Percentiles rank a stretch among this genome's conserved stretches.
Evolutionary conservation across 31 red algal genomes (phyloP).

Genomic region (Endocladia muricata): DNA sequence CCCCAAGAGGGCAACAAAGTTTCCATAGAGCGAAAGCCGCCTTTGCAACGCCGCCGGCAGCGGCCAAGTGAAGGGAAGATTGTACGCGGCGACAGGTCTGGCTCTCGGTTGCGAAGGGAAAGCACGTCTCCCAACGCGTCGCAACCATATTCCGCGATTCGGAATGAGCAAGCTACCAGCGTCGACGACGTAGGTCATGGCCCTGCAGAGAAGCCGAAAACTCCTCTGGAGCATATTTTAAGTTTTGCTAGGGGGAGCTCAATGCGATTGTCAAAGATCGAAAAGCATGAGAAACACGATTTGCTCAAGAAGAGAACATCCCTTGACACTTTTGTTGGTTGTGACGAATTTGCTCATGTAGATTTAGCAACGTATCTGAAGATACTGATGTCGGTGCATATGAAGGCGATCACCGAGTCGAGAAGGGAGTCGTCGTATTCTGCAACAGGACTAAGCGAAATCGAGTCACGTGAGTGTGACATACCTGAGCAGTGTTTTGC

Average conservation of each 20-base stretch:
- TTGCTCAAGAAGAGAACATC: constrained; percentile 2
- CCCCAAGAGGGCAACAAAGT: no score
- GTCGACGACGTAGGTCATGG: no score
- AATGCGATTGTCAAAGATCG: background rate
- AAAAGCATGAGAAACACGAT: background rate
- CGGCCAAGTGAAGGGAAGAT: no score
- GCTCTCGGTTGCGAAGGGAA: no score
- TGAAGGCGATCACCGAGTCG: background rate
- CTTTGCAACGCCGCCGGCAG: no score
- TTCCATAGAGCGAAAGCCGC: no score
- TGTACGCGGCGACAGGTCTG: no score
- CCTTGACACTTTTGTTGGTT: constrained; percentile 42
- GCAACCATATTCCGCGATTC: no score
- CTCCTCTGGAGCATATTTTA: background rate
- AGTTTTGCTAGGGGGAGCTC: background rate
- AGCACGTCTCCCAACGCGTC: no score
- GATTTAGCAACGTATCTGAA: constrained; percentile 19
- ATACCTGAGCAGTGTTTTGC: background rate
- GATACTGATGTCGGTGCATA: constrained; percentile 14
- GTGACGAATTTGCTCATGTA: constrained; percentile 22
- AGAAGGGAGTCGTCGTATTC: background rate
- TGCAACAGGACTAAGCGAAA: background rate
- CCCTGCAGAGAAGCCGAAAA: no score
- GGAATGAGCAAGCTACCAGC: no score
- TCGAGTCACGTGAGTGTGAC: background rate